Conservation (phyloP, 192 early-diverging fungal genomes). For the Spinellus fusiger region DNA sequence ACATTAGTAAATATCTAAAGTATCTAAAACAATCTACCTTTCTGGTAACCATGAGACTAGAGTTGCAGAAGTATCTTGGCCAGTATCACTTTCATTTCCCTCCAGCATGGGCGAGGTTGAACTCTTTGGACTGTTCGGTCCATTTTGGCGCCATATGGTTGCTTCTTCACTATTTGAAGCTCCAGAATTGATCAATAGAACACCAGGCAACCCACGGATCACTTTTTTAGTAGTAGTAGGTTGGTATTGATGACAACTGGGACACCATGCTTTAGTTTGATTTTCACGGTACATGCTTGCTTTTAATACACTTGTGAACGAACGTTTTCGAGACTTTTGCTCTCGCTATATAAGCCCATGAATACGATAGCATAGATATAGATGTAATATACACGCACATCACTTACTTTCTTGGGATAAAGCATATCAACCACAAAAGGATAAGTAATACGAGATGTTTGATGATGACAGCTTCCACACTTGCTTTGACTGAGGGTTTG, state of each 20-base stretch:
- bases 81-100: conserved; percentile 10
- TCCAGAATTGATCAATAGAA: conserved; percentile 78
- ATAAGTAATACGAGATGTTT: conserved; percentile 53
- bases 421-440: conserved; percentile 84
- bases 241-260: conserved; percentile 77
- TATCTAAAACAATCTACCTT: conserved; percentile 20
- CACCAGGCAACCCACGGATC: conserved; percentile 59
- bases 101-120: background rate
- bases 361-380: background rate
- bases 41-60: conserved; percentile 44
- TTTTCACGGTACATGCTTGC: conserved; percentile 60
- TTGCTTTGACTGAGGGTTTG: conserved; percentile 49
- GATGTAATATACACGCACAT: background rate
- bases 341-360: background rate
- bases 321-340: conserved; percentile 20
- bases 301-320: conserved; percentile 47
- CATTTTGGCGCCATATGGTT: conserved; percentile 42
- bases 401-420: conserved; percentile 58
- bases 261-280: conserved; percentile 82
- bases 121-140: conserved; percentile 18
- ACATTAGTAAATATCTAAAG: background rate
- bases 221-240: conserved; percentile 67
- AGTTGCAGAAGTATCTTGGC: conserved; percentile 7
- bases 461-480: conserved; percentile 65
- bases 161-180: conserved; percentile 47